Evolutionary conservation across 2,329 filamentous ascomycete genomes (phyloP), one percentile per base, ranked within the genome.

Genomic region (Ophiostoma perfectum): DNA sequence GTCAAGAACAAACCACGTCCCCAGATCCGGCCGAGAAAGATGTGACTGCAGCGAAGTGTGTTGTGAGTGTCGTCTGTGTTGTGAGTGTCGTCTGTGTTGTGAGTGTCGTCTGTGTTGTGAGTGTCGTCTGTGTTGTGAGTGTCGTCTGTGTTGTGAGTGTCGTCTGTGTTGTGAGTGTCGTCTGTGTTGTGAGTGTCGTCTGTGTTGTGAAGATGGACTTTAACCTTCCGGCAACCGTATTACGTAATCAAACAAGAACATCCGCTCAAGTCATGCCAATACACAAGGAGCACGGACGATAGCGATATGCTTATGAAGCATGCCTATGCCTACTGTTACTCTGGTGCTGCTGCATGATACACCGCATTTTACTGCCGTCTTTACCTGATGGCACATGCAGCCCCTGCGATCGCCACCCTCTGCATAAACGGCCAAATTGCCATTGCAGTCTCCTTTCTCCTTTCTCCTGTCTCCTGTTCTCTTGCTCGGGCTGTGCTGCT

Each of bases 1-100:
- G 66, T 65, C 60, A 68, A 66, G 69, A 63, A 62, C 58, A 42
- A 55, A 42, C 60, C 60, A 63, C 38, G 60, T 63, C 60, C 60
- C 60, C 38, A 63, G 27, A 63, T 42, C 27, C 27, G 27, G 27
- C 27, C 27, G 27, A 27, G 27, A 27, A 27, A 27, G 27, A 27
- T 27, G 27, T 2, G 27, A 27, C 27, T 27, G 27, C 27, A 27
- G 27, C 27, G 27, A 2, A 27, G 27, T 38, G 11, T 18, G 38
- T 7, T 14, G 18, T 44, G 39, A 42, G 39, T 63, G 38, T 18
- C 11, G 39, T 27, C 27, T 27, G 27, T 27, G 27, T 27, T 27
- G 27, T 27, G 27, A 27, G n/a, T 16, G n/a, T 55, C n/a, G 49
- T 27, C 27, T 27, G 27, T 27, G 27, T 27, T 27, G 27, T 27